These are phyloP conservation scores for Chaetomiaceae sp. DNA, from an alignment of 2,329 filamentous ascomycete genomes.

Conservation along the genomic window DNA sequence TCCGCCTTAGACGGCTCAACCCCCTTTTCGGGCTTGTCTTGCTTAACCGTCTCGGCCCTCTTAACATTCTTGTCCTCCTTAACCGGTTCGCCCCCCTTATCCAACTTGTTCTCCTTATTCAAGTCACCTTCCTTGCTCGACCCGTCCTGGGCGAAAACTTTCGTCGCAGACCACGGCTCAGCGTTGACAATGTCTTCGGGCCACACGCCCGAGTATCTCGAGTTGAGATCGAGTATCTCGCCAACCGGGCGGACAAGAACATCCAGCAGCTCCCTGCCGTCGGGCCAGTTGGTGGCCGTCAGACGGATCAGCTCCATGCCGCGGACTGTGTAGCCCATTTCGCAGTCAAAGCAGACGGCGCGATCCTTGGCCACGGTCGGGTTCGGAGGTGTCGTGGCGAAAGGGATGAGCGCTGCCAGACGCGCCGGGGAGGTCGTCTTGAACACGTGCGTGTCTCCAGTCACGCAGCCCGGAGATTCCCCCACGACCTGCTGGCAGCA, in stretches of 20 bases:
- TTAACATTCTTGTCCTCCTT: no score
- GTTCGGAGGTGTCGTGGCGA: conserved; percentile 70
- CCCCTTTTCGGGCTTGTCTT: no score
- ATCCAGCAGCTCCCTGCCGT: conserved; percentile 70
- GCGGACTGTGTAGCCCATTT: conserved; percentile 91
- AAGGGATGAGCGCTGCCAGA: conserved; percentile 74
- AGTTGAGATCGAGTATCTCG: conserved; percentile 84
- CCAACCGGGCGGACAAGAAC: conserved; percentile 80
- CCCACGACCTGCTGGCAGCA: conserved; percentile 78
- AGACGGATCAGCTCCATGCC: conserved; percentile 87
- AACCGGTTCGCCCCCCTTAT: no score
- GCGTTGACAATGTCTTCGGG: conserved; percentile 71
- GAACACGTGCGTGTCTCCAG: conserved; percentile 73
- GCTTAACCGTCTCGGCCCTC: no score
- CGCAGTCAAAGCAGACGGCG: conserved; percentile 86
- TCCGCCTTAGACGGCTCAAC: no score
- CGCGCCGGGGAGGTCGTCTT: conserved; percentile 73
- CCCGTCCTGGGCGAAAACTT: no score
- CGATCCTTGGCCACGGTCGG: conserved; percentile 43
- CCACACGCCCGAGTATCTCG: conserved; percentile 82
- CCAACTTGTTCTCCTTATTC: no score
- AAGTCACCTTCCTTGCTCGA: no score
- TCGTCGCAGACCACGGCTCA: conserved; percentile 42
- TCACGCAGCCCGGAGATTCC: conserved; percentile 69
- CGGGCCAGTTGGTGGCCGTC: conserved; percentile 84